phyloP scores from a whole-genome alignment of 2,329 filamentous ascomycete species.

The Neocatenulostroma microsporum region DNA sequence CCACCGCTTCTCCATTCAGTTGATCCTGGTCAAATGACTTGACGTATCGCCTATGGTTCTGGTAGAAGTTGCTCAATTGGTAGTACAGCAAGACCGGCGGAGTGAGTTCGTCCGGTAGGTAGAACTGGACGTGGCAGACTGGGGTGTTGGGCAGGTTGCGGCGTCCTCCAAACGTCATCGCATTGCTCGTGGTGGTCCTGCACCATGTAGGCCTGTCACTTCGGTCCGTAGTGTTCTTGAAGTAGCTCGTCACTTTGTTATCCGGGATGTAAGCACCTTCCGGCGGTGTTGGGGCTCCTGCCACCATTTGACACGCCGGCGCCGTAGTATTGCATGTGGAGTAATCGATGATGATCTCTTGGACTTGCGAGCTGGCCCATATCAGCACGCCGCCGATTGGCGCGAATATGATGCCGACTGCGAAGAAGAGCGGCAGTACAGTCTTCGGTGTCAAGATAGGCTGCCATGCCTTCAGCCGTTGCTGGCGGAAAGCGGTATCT shows the following conservation, averaged over 20 bases:
- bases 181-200: conserved; percentile 39
- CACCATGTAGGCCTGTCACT: conserved; percentile 52
- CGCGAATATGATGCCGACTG: conserved; percentile 83
- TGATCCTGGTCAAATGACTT: conserved; percentile 79
- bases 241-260: conserved; percentile 57
- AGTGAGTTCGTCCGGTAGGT: conserved; percentile 67
- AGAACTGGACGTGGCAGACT: conserved; percentile 67
- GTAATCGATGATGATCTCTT: conserved; percentile 89
- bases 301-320: conserved; percentile 38
- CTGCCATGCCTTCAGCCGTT: conserved; percentile 97
- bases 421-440: conserved; percentile 83
- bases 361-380: conserved; percentile 75
- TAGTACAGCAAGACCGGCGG: conserved; percentile 91
- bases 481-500: conserved; percentile 96
- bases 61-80: conserved; percentile 94
- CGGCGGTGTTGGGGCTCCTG: conserved; percentile 28
- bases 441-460: conserved; percentile 94
- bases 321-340: conserved; percentile 58
- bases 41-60: conserved; percentile 95
- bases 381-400: conserved; percentile 82
- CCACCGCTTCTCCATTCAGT: conserved; percentile 63
- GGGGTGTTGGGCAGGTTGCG: conserved; percentile 29
- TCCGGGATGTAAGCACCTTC: conserved; percentile 43
- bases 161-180: conserved; percentile 19
- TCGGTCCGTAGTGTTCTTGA: conserved; percentile 46